Evolutionary conservation across 2,329 filamentous ascomycete genomes (phyloP), one percentile per base, ranked within the genome.

Genomic region (Ceratocystis destructans): DNA sequence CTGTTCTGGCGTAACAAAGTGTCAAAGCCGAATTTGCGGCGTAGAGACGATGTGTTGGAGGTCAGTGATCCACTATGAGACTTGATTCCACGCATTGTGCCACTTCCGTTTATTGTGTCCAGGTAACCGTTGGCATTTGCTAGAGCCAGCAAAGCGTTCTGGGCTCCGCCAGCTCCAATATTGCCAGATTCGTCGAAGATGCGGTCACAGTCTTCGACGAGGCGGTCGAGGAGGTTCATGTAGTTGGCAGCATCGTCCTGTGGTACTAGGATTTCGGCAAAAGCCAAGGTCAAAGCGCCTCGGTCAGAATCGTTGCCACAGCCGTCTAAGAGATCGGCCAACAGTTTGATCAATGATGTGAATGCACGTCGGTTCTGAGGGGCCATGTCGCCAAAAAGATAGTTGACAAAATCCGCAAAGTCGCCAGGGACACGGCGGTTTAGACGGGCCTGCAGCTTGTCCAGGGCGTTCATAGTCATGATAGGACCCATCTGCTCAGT

Each of bases 301-400:
- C 92, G 83, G 73, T 96, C 93, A 41, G 90, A 88, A 72, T 96
- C 93, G 71, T 96, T 96, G 63, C 87, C 87, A 70, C 91, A 96
- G 2, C 90, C 91, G 70, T 96, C 91, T 5, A 96, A 82, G 37
- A 97, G 79, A 72, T 96, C 90, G 0, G 90, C 89, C 28, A 97
- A 80, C 41, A 97, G 80, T 72, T 90, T 93, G 72, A 96, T 87
- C 63, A 96, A 83, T 0, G 88, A 85, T 46, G 88, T 87, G 70
- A 96, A 89, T 0, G 92, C 91, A 68, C 92, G 84, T 69, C 83
- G 80, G 70, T 87, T 87, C 71, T 87, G 85, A 0, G 85, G 85
- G 15, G 84, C 82, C 83, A 87, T 85, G 69, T 87, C 85, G 33
- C 78, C 76, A 71, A 87, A 86, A 31, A 87, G 74, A 69, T 79